Percentiles rank a stretch among this genome's conserved stretches.
Conservation (phyloP, 345 rosid genomes). For the Aquilaria sinensis region DNA sequence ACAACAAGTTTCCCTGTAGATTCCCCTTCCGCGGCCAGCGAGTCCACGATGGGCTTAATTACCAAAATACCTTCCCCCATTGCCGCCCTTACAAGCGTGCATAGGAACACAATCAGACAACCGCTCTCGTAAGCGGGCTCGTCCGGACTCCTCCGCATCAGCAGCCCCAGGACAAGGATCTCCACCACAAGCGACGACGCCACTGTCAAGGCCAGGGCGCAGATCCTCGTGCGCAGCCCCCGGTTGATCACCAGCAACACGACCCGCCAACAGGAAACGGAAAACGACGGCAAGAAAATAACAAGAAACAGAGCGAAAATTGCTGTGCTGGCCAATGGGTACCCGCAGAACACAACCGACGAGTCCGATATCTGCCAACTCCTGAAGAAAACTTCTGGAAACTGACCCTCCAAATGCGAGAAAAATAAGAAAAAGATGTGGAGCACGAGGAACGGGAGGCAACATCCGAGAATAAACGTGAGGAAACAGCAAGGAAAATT, state of each 20-base stretch:
- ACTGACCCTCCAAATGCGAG: not conserved
- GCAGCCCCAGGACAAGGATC: constrained; percentile 24
- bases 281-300: constrained; percentile 29
- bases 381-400: constrained; percentile 23
- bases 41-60: constrained; percentile 46
- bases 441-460: constrained; percentile 37
- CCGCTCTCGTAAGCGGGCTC: constrained; percentile 5
- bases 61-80: constrained; percentile 55
- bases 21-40: constrained; percentile 36
- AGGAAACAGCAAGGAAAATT: constrained; percentile 23
- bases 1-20: no score
- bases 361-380: constrained; percentile 18
- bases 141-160: constrained; percentile 34
- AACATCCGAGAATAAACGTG: constrained; percentile 26
- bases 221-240: constrained; percentile 34
- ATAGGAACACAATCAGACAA: constrained; percentile 23
- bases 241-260: constrained; percentile 53
- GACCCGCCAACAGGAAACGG: constrained; percentile 40
- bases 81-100: constrained; percentile 24
- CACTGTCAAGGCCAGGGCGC: constrained; percentile 29
- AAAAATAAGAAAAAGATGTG: constrained; percentile 31
- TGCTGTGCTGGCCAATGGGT: constrained; percentile 37
- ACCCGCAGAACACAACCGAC: constrained; percentile 29
- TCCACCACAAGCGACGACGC: constrained; percentile 27
- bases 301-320: constrained; percentile 41